A percentile compares a stretch with the other conserved stretches of the same genome.
Evolutionary conservation across 169 alveolate genomes (phyloP).

Genomic region (Plasmodium inui): DNA sequence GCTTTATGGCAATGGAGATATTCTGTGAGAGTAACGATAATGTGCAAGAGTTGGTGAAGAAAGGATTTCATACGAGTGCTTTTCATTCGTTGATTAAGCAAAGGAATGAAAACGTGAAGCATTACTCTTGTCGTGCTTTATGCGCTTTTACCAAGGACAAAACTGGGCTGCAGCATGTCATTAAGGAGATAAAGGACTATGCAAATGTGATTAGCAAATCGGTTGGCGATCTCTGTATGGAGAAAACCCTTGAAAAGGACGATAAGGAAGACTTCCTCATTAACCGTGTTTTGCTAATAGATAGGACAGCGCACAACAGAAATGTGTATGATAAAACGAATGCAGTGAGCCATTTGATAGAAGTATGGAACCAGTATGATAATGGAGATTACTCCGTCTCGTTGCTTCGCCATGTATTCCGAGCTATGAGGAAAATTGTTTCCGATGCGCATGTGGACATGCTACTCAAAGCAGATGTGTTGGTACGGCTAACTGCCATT

Average conservation of each 20-base stretch:
- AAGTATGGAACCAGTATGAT: slow-evolving; percentile 89
- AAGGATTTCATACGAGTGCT: slow-evolving; percentile 35
- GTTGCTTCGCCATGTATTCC: slow-evolving; percentile 86
- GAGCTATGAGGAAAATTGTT: slow-evolving; percentile 88
- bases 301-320: slow-evolving; percentile 87
- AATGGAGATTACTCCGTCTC: slow-evolving; percentile 79
- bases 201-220: slow-evolving; percentile 68
- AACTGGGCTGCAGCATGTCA: slow-evolving; percentile 20
- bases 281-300: slow-evolving; percentile 84
- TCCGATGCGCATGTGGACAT: slow-evolving; percentile 87
- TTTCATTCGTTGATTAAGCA: slow-evolving; percentile 41
- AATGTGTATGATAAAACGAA: slow-evolving; percentile 84
- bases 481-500: slow-evolving; percentile 75
- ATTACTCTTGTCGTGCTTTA: slow-evolving; percentile 71
- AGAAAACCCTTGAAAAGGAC: slow-evolving; percentile 52
- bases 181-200: slow-evolving; percentile 50
- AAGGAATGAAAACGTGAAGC: slow-evolving; percentile 46
- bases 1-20: slow-evolving; percentile 81
- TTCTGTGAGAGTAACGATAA: slow-evolving; percentile 62
- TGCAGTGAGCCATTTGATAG: slow-evolving; percentile 82
- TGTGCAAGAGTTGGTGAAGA: slow-evolving; percentile 45
- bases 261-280: slow-evolving; percentile 78
- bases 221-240: slow-evolving; percentile 36
- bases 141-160: slow-evolving; percentile 64
- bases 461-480: slow-evolving; percentile 84